These are phyloP conservation scores for Graphiopsis chlorocephala DNA, from an alignment of 2,329 filamentous ascomycete genomes.

Conservation along the genomic window DNA sequence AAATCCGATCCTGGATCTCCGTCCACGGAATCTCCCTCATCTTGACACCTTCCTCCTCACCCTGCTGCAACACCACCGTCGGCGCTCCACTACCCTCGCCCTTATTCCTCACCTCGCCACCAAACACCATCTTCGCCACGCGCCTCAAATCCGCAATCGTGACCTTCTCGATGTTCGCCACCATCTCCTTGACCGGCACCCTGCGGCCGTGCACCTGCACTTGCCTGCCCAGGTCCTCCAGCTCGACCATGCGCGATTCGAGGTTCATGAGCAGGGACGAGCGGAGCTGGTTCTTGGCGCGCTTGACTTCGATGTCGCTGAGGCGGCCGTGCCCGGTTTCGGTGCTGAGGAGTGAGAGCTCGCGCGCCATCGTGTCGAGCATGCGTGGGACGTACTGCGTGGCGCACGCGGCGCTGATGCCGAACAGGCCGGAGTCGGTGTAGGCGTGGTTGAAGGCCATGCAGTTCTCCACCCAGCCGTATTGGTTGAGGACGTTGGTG, in stretches of 20 bases:
- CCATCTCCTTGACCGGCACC: slow-evolving; percentile 92
- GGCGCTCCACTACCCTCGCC: slow-evolving; percentile 82
- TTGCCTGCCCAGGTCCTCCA: slow-evolving; percentile 91
- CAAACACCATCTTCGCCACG: slow-evolving; percentile 75
- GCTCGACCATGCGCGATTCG: slow-evolving; percentile 93
- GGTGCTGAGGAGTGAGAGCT: slow-evolving; percentile 74
- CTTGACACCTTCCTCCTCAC: slow-evolving; percentile 67
- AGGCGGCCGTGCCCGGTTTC: slow-evolving; percentile 72
- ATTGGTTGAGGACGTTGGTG: slow-evolving; percentile 95
- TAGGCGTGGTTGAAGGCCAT: slow-evolving; percentile 97
- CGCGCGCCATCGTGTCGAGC: slow-evolving; percentile 93
- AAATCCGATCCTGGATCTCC: slow-evolving; percentile 83
- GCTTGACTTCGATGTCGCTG: slow-evolving; percentile 72
- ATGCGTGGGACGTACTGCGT: slow-evolving; percentile 76
- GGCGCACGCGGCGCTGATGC: slow-evolving; percentile 82
- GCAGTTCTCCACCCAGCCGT: slow-evolving; percentile 96
- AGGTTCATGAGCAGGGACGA: slow-evolving; percentile 94
- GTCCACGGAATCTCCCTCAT: slow-evolving; percentile 74
- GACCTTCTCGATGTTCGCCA: slow-evolving; percentile 75
- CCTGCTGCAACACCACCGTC: slow-evolving; percentile 92
- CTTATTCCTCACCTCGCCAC: slow-evolving; percentile 70
- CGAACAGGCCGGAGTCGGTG: slow-evolving; percentile 91
- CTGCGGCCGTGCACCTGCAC: slow-evolving; percentile 96
- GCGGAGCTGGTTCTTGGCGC: slow-evolving; percentile 95
- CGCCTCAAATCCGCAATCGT: slow-evolving; percentile 77